phyloP scores from a whole-genome alignment of 2,329 filamentous ascomycete species.

The Fusarium brachygibbosum region DNA sequence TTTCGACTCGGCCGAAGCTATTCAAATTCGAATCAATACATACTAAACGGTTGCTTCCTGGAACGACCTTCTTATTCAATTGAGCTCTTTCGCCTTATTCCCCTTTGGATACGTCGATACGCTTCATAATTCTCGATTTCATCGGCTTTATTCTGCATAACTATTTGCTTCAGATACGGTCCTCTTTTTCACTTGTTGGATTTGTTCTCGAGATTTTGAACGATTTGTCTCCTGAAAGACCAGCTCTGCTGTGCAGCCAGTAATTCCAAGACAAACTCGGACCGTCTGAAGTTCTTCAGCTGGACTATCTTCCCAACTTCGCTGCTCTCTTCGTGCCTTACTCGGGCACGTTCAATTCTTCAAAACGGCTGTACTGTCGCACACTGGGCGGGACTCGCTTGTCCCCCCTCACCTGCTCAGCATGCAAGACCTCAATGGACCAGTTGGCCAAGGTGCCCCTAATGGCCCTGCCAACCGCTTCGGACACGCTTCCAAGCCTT shows the following conservation, averaged over 20 bases:
- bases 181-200: conserved; percentile 19
- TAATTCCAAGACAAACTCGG: conserved; percentile 29
- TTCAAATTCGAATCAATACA: conserved; percentile 49
- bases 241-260: conserved; percentile 32
- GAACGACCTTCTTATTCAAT: conserved; percentile 43
- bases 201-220: conserved; percentile 22
- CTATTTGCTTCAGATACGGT: conserved; percentile 37
- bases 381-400: conserved; percentile 83
- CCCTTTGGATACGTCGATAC: conserved; percentile 40
- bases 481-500: conserved; percentile 83
- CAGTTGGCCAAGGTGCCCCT: conserved; percentile 60
- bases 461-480: conserved; percentile 72
- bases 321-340: conserved; percentile 44
- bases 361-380: conserved; percentile 87
- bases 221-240: conserved; percentile 15
- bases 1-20: conserved; percentile 45
- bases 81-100: conserved; percentile 30
- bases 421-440: conserved; percentile 89
- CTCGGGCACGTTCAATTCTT: conserved; percentile 69
- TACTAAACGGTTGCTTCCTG: conserved; percentile 46
- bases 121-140: conserved; percentile 45
- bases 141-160: conserved; percentile 43
- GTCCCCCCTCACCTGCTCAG: conserved; percentile 88
- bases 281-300: conserved; percentile 27
- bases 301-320: conserved; percentile 25